Evolutionary conservation across 768 basidiomycete genomes (phyloP).

Genomic region (Auricularia heimuer): DNA sequence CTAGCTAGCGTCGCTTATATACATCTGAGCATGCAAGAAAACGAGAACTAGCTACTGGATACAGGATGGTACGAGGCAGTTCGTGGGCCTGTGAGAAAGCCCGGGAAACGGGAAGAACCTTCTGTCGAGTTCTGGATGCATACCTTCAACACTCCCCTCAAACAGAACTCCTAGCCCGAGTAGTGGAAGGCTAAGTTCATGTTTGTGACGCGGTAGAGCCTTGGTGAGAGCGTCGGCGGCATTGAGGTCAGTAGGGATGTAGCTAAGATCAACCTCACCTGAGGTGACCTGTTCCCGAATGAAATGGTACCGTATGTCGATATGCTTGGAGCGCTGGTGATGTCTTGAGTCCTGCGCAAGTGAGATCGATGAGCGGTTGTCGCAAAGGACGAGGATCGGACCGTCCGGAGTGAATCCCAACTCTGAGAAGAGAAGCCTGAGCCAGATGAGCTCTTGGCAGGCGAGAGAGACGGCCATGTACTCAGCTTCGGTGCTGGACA

Average conservation of each 20-base stretch:
- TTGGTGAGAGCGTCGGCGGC: slow-evolving; percentile 18
- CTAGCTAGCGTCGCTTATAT: too few relatives aligned
- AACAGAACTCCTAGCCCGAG: too few relatives aligned
- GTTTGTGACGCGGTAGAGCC: neutral
- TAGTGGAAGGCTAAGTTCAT: too few relatives aligned
- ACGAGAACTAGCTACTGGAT: too few relatives aligned
- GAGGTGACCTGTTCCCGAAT: slow-evolving; percentile 11
- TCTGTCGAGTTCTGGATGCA: too few relatives aligned
- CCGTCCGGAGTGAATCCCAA: slow-evolving; percentile 1
- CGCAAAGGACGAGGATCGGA: slow-evolving; percentile 5
- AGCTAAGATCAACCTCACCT: slow-evolving; percentile 6
- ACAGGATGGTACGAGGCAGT: too few relatives aligned
- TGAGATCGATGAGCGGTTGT: slow-evolving; percentile 13
- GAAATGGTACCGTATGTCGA: slow-evolving; percentile 17
- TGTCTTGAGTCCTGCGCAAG: slow-evolving; percentile 11
- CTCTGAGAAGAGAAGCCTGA: slow-evolving; percentile 2
- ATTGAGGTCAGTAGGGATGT: slow-evolving; percentile 11
- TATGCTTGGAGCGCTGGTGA: slow-evolving; percentile 16
- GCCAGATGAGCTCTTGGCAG: slow-evolving; percentile 7
- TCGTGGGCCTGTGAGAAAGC: too few relatives aligned
- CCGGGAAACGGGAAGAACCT: too few relatives aligned
- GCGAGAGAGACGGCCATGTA: slow-evolving; percentile 13
- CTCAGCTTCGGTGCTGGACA: slow-evolving; percentile 18
- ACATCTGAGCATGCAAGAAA: too few relatives aligned
- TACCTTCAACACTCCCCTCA: too few relatives aligned